Evolutionary conservation across 208 protist species (phyloP).

Genomic region (Crithidia thermophila): DNA sequence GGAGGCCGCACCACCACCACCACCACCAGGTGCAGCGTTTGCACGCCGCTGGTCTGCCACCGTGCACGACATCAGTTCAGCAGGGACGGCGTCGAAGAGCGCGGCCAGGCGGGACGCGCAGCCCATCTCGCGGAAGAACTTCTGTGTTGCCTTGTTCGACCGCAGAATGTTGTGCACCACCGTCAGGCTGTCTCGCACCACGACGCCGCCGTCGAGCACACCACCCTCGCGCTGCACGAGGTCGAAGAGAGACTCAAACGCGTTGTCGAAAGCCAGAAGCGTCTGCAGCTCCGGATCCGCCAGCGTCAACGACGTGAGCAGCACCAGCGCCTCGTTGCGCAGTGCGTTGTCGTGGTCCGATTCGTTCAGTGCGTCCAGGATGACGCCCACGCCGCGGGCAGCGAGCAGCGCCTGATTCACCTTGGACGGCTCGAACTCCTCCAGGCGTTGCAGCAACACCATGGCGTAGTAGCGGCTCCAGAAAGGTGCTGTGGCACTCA

Average conservation of each 20-base stretch:
- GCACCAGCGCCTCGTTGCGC: constrained; percentile 49
- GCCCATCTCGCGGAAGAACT: constrained; percentile 85
- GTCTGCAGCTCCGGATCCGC: constrained; percentile 80
- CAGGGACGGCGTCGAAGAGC: constrained; percentile 52
- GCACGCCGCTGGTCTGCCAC: not conserved
- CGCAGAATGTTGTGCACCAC: constrained; percentile 86
- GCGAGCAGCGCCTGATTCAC: constrained; percentile 62
- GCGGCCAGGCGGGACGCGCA: constrained; percentile 53
- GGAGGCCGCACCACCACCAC: too few species aligned
- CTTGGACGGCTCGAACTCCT: constrained; percentile 58
- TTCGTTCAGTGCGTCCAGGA: constrained; percentile 73
- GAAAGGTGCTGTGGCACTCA: constrained; percentile 28
- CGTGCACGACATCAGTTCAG: constrained; percentile 28
- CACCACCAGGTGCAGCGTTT: too few species aligned
- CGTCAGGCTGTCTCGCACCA: constrained; percentile 78
- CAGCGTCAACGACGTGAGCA: constrained; percentile 69
- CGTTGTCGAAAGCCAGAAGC: constrained; percentile 77
- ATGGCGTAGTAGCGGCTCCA: constrained; percentile 69
- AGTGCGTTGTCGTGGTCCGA: constrained; percentile 45
- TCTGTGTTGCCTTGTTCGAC: constrained; percentile 82
- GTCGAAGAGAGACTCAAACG: constrained; percentile 76
- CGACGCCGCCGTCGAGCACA: constrained; percentile 46
- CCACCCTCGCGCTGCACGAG: constrained; percentile 60
- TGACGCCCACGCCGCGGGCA: constrained; percentile 53
- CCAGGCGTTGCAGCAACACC: constrained; percentile 64